A percentile compares a stretch with the other conserved stretches of the same genome.
Conservation (phyloP, 768 basidiomycete genomes). For the Pholiota molesta region DNA sequence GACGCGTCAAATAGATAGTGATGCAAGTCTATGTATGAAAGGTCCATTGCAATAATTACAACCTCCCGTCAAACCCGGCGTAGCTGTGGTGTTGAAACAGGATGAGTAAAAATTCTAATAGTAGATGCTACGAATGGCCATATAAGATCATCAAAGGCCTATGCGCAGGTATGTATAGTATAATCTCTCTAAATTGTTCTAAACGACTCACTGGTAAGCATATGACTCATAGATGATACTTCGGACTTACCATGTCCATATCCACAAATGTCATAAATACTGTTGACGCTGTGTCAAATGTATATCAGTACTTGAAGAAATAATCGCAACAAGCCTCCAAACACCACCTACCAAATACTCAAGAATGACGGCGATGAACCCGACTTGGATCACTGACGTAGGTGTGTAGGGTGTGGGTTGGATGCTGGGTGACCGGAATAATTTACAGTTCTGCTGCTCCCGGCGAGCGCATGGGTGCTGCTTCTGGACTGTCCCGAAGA, state of each 20-base stretch:
- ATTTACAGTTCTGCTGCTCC: not conserved
- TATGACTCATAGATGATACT: not conserved
- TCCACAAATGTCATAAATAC: conserved; percentile 2
- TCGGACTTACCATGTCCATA: conserved; percentile 5
- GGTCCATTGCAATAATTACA: not conserved
- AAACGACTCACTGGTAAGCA: not conserved
- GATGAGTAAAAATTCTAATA: not conserved
- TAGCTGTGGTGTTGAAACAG: not conserved
- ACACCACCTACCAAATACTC: not conserved
- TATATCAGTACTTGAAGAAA: conserved; percentile 9
- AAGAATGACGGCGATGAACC: not conserved
- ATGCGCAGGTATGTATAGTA: not conserved
- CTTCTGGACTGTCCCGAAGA: not conserved
- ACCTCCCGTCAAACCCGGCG: conserved; percentile 6
- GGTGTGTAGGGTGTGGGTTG: not conserved
- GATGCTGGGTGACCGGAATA: conserved; percentile 5
- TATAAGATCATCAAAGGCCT: not conserved
- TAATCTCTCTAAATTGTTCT: not conserved
- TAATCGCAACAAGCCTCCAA: not conserved
- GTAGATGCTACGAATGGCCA: not conserved
- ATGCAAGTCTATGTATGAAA: not conserved
- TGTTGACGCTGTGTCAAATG: conserved; percentile 3
- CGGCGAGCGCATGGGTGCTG: not conserved
- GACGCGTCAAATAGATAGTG: not conserved
- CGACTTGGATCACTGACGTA: not conserved